These are phyloP conservation scores for Chaetomium globosum DNA, from an alignment of 2,329 filamentous ascomycete genomes.

Conservation along the genomic window DNA sequence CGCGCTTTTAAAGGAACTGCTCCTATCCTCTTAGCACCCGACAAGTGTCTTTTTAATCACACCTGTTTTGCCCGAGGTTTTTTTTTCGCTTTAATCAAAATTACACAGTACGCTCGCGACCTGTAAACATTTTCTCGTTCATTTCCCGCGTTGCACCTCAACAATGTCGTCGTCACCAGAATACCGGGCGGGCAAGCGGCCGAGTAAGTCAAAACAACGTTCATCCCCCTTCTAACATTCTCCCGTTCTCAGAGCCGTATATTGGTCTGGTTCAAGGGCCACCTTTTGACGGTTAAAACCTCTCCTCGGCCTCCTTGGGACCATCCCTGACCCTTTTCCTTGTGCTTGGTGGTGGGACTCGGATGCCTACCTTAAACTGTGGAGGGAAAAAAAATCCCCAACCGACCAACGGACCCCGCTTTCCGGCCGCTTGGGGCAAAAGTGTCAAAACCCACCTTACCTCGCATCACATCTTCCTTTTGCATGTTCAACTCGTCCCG, in stretches of 20 bases:
- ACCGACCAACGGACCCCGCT: constrained; percentile 25
- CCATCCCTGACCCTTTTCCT: neutral
- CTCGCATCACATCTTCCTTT: constrained; percentile 1
- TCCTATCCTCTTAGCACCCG: neutral
- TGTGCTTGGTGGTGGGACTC: constrained; percentile 11
- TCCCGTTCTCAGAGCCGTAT: neutral
- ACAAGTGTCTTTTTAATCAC: neutral
- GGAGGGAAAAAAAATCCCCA: constrained; percentile 20
- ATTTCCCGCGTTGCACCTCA: neutral
- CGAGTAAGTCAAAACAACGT: constrained; percentile 36
- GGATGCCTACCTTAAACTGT: constrained; percentile 6
- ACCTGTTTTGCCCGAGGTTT: neutral
- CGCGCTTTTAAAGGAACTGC: neutral
- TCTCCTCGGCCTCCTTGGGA: neutral
- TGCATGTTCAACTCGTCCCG: neutral
- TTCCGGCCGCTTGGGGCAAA: constrained; percentile 12
- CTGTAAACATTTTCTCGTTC: neutral
- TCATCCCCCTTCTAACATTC: neutral
- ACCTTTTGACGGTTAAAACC: neutral
- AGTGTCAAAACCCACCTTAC: constrained; percentile 5
- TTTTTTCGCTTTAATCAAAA: neutral
- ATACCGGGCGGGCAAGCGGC: constrained; percentile 40
- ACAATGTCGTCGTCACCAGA: constrained; percentile 41
- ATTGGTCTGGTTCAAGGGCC: neutral
- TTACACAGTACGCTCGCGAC: neutral